Evolutionary conservation across 768 basidiomycete species (phyloP), one percentile per base, ranked within the genome.

Genomic region (Leccinum disarticulatum): DNA sequence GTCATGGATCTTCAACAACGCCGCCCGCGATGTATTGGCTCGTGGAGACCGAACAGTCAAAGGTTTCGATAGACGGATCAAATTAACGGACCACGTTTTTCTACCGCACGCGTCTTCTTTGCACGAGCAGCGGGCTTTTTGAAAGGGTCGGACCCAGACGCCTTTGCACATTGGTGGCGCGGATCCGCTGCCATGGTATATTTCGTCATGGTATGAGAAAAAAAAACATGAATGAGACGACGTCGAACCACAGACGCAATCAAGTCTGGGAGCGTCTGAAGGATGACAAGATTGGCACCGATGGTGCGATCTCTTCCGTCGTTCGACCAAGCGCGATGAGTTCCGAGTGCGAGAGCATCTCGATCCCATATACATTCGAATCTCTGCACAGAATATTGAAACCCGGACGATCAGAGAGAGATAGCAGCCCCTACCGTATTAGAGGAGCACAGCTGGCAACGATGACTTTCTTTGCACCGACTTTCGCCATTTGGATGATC

Each of bases 401-500:
- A 31, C 17, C 9, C 59, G 36, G 11, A 19, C 54, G 33, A 43
- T 51, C 28, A 13, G 36, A 31, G 17, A 41, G 14, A 5, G 54
- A 54, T 4, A 17, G 7, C 3, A 31, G 22, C 19, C 67, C 80
- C 47, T 61, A 92, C 85, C 95, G 85, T 67, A 99, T 98, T 1
- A 97, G 93, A 6, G 97, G 97, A 7, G 97, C 93, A 70, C 97
- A 98, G 54, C 94, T 96, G 1, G 97, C 97, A 49, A 98, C 87
- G 62, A 98, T 89, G 67, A 99, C 93, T 66, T 90, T 92, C 74
- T 91, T 94, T 17, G 97, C 96, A 14, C 97, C 97, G 17, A 97
- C 97, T 97, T 71, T 95, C 25, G 96, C 97, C 95, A 99, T 98
- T 72, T 98, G 95, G 27, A 99, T 84, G 62, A 99, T 99, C 73